Conservation (phyloP, 179 eudicot species). For the Actinidia arguta region DNA sequence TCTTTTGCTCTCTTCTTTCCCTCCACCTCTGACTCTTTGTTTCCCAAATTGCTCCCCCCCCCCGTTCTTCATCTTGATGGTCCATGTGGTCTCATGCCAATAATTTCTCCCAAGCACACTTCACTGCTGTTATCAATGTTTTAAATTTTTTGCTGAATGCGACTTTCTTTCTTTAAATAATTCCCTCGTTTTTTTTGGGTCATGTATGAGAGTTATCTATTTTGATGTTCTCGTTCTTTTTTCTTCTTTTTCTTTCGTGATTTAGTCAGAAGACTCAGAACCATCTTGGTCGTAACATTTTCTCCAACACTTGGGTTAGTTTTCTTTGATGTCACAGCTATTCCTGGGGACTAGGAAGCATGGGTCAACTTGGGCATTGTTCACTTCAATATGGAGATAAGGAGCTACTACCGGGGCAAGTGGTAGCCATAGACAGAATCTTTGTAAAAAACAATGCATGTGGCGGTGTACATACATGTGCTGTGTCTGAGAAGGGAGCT, state of each 20-base stretch:
- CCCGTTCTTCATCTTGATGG: no score
- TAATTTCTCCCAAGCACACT: no score
- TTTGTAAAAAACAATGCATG: conserved; percentile 67
- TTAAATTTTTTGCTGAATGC: no score
- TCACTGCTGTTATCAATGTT: no score
- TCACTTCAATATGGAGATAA: conserved; percentile 92
- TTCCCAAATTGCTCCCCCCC: no score
- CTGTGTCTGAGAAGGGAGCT: conserved; percentile 84
- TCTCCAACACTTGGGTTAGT: background rate
- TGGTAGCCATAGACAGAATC: conserved; percentile 81
- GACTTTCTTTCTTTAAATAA: no score
- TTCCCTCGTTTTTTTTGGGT: background rate
- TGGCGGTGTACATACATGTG: conserved; percentile 98
- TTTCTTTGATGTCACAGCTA: conserved; percentile 59
- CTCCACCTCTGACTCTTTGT: no score
- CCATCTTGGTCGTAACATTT: background rate
- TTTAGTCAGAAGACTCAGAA: background rate
- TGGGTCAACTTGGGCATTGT: conserved; percentile 99
- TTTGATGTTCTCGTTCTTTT: no score
- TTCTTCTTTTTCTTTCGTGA: background rate
- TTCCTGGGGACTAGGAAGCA: conserved; percentile 96
- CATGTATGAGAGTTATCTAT: background rate
- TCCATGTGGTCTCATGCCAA: no score
- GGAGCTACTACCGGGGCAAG: conserved; percentile 88
- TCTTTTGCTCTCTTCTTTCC: no score